A percentile compares a stretch with the other conserved stretches of the same genome.
Conservation (phyloP, 2,329 filamentous ascomycete species). For the Hypoxylon sp. region DNA sequence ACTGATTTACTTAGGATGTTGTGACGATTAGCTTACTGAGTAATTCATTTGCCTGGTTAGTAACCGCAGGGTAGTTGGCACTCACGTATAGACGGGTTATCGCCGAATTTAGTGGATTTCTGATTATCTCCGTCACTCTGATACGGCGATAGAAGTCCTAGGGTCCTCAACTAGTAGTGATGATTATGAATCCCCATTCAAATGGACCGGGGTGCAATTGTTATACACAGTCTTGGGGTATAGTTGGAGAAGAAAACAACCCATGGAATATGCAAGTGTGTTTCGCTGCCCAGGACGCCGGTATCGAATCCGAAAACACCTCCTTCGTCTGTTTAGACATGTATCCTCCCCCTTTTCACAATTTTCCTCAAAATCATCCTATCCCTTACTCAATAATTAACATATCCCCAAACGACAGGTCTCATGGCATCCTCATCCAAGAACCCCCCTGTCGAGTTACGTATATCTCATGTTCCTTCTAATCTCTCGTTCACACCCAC, state of each 20-base stretch:
- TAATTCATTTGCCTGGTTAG: background rate
- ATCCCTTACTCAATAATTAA: background rate
- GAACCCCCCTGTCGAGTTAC: background rate
- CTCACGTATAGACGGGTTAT: too few relatives aligned
- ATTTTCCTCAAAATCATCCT: background rate
- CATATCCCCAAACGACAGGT: background rate
- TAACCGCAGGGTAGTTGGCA: too few relatives aligned
- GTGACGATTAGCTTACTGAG: background rate
- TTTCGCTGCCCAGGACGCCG: background rate
- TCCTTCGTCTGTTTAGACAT: background rate
- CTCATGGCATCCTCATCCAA: background rate
- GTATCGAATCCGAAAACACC: background rate
- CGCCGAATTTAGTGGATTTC: too few relatives aligned
- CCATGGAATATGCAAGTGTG: background rate
- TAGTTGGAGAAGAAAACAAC: background rate
- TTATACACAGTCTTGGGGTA: background rate
- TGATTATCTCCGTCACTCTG: slow-evolving; percentile 2
- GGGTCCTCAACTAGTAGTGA: background rate
- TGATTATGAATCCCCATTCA: background rate
- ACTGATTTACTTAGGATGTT: background rate
- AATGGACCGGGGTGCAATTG: background rate
- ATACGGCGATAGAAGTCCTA: background rate
- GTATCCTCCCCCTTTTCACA: background rate
- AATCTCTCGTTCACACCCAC: too few relatives aligned
- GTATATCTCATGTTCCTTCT: background rate